Base-by-base conservation (phyloP, 352 stramenopile species). In the Phytophthora pinifolia region DNA sequence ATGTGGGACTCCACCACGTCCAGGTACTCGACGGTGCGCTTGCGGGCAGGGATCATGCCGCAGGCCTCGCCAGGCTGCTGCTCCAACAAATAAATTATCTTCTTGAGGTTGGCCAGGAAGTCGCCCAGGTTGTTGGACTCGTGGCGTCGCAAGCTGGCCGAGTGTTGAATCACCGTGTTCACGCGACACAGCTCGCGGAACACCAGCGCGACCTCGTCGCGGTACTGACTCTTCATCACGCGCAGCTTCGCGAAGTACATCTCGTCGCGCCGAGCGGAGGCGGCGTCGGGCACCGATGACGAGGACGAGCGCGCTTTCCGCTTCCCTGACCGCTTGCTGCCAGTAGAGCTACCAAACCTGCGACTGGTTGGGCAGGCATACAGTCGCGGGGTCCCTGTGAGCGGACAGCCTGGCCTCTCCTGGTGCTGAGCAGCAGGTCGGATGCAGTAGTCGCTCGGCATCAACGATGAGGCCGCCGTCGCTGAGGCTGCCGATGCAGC, bases 21-120 rank as follows among this genome's bases (percentile, higher is more conserved):
- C 46, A 93, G 58, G 44, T 91, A 91, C 61, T 83, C 81, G 8
- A 91, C 67, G 17, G 76, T 86, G 45, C 81, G 78, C 61, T 91
- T 91, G 18, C 76, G 71, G 10, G 66, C 54, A 34, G 81, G 76
- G 61, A 91, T 91, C 74, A 91, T 88, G 27, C 79, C 79, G 48
- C 69, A 74, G 45, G 82, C 74, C 55, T 93, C 82, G 37, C 76
- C 74, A 25, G 77, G 80, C 42, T 88, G 80, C 67, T 93, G 83
- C 57, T 89, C 79, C 43, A 93, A 67, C 75, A 93, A 82, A 86
- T 89, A 89, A 83, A 91, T 89, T 79, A 93, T 91, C 60, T 90
- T 90, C 67, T 91, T 93, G 56, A 93, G 76, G 69, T 91, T 93
- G 46, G 76, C 69, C 30, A 93, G 65, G 50, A 93, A 93, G 46